Conservation (phyloP, 2,329 filamentous ascomycete genomes). For the Phyllosticta capitalensis region DNA sequence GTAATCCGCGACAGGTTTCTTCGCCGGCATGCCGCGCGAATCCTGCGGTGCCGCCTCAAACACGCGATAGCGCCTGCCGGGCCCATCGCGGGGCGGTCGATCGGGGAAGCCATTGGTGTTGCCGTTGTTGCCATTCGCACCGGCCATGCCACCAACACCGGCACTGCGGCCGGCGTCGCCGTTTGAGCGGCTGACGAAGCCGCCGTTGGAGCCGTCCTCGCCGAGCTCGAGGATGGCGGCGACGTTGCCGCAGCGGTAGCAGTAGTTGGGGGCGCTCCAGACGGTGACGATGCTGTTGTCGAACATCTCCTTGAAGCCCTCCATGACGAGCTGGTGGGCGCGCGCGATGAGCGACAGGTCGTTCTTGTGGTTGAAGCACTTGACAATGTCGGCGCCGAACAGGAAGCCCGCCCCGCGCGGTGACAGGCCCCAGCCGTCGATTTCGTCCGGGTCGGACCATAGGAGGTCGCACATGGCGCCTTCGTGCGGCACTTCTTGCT, state of each 20-base stretch:
- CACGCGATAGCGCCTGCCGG: slow-evolving; percentile 82
- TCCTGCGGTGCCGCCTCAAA: slow-evolving; percentile 97
- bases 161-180: slow-evolving; percentile 50
- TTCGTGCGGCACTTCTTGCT: slow-evolving; percentile 97
- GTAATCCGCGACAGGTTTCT: slow-evolving; percentile 96
- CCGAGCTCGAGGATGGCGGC: slow-evolving; percentile 88
- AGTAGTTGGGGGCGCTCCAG: slow-evolving; percentile 75
- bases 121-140: slow-evolving; percentile 59
- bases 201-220: slow-evolving; percentile 59
- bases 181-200: slow-evolving; percentile 47
- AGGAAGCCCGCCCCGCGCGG: slow-evolving; percentile 92
- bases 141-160: slow-evolving; percentile 20
- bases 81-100: slow-evolving; percentile 48
- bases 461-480: slow-evolving; percentile 97
- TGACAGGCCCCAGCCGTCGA: slow-evolving; percentile 91
- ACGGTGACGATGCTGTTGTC: slow-evolving; percentile 91
- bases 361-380: slow-evolving; percentile 94
- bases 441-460: slow-evolving; percentile 97
- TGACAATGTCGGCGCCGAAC: slow-evolving; percentile 92
- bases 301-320: slow-evolving; percentile 99
- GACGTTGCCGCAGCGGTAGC: slow-evolving; percentile 83
- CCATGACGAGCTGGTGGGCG: slow-evolving; percentile 98
- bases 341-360: slow-evolving; percentile 89
- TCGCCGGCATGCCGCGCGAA: slow-evolving; percentile 92
- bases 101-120: slow-evolving; percentile 31